Evolutionary conservation across 1,139 yeast species (phyloP), one percentile per base, ranked within the genome.

Genomic region (Pichia norvegensis): DNA sequence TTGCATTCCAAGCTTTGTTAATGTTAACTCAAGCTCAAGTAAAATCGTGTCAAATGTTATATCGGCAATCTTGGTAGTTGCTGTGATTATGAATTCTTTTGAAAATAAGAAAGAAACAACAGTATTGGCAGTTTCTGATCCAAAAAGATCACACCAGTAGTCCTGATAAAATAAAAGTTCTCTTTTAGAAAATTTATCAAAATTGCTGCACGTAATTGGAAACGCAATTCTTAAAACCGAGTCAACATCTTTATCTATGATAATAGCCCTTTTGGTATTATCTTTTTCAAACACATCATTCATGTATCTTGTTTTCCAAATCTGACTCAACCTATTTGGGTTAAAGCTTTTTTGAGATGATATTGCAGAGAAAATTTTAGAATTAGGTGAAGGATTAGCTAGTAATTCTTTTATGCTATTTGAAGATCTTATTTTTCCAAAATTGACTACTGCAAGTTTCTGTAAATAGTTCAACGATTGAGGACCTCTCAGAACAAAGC

Each of bases 401-500:
- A 4, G 17, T 10, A 20, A 4, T 27, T 33, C 29, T 17, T 42
- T 22, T 14, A 17, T 16, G 6, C 14, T 29, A 14, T 41, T 37
- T 9, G 33, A 21, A 14, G 19, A 33, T 11, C 48, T 50, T 29
- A 55, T 55, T 37, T 41, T 45, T 4, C 51, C 43, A 56, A 81
- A 80, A 47, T 67, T 60, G 0, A 63, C 40, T 2, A 68, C 41
- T 0, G 78, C 79, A 19, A 78, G 49, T 54, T 76, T 81, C 44
- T 74, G 76, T 37, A 83, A 59, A 33, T 66, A 62, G 51, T 79
- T 78, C 38, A 81, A 54, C 0, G 88, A 78, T 48, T 80, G 82
- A 0, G 86, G 79, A 0, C 88, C 82, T 53, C 74, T 69, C 2
- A 83, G 54, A 1, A 81, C 85, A 29, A 82, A 46, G 0, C 76